Percentiles rank a stretch among this genome's conserved stretches.
These are phyloP conservation scores for Sesbania bispinosa DNA, from an alignment of 306 rosid species.

Conservation along the genomic window DNA sequence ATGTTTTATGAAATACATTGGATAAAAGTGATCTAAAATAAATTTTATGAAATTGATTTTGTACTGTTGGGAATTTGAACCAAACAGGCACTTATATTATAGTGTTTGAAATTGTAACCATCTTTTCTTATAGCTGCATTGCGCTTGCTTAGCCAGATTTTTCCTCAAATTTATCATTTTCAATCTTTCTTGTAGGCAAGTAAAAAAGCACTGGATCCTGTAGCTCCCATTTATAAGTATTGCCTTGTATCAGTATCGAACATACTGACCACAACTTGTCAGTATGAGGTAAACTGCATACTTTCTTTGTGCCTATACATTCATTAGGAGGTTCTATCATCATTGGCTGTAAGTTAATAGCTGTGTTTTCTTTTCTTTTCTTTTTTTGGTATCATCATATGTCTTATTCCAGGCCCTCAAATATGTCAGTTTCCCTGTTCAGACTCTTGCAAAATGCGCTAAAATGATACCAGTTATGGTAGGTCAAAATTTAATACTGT, in stretches of 20 bases:
- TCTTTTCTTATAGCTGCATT: not conserved
- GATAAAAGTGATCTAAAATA: too few species aligned
- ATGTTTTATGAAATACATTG: too few species aligned
- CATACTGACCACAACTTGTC: conserved; percentile 21
- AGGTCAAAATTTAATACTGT: not conserved
- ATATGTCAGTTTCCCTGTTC: conserved; percentile 26
- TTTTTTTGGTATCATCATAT: not conserved
- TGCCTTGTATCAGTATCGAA: conserved; percentile 13
- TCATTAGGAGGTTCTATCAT: not conserved
- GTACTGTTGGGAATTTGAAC: too few species aligned
- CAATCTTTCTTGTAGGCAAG: not conserved
- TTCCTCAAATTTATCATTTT: not conserved
- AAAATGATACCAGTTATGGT: conserved; percentile 26
- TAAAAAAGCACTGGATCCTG: conserved; percentile 11
- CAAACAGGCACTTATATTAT: not conserved
- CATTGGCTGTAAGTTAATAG: not conserved
- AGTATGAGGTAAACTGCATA: conserved; percentile 13
- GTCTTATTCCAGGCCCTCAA: conserved; percentile 15
- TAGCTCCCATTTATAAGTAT: conserved; percentile 18
- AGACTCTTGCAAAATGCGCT: conserved; percentile 26
- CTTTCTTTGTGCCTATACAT: not conserved
- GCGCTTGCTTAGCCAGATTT: not conserved
- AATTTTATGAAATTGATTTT: too few species aligned
- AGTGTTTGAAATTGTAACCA: not conserved
- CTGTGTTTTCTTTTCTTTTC: not conserved